A percentile compares a stretch with the other conserved stretches of the same genome.
phyloP scores from a whole-genome alignment of 83 land plant genomes.

The Picea engelmannii region DNA sequence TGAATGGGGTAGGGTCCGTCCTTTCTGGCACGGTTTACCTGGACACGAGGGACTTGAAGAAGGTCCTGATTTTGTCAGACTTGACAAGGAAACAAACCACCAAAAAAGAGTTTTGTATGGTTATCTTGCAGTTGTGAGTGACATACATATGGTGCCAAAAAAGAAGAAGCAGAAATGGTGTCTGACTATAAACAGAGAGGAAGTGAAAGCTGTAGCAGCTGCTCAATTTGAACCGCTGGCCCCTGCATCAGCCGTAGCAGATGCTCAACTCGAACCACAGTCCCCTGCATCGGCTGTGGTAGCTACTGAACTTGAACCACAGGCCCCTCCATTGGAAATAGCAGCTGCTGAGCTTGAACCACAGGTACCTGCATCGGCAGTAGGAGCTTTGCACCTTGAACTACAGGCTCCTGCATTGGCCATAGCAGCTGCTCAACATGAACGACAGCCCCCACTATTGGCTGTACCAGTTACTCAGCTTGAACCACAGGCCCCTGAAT shows the following conservation, averaged over 20 bases:
- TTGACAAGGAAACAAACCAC: slow-evolving; percentile 17
- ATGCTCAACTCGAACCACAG: background rate
- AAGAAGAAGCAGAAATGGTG: slow-evolving; percentile 17
- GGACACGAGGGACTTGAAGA: slow-evolving; percentile 29
- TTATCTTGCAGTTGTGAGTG: slow-evolving; percentile 21
- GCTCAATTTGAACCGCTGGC: background rate
- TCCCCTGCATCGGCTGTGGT: background rate
- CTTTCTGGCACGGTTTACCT: slow-evolving; percentile 39
- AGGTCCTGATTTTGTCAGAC: slow-evolving; percentile 27
- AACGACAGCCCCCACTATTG: too few relatives aligned
- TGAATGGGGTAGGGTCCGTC: slow-evolving; percentile 18
- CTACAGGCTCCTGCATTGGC: too few relatives aligned
- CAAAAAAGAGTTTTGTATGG: slow-evolving; percentile 32
- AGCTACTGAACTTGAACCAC: background rate
- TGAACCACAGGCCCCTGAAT: too few relatives aligned
- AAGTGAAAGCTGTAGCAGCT: slow-evolving; percentile 9
- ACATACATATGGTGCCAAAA: slow-evolving; percentile 16
- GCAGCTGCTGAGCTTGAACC: background rate
- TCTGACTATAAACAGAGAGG: slow-evolving; percentile 6
- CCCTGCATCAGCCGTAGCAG: background rate
- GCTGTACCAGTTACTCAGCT: too few relatives aligned
- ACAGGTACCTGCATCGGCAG: background rate
- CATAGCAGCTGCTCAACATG: too few relatives aligned
- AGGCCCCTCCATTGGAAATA: background rate
- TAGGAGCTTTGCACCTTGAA: too few relatives aligned